phyloP scores from a whole-genome alignment of 768 basidiomycete species.

The Dictyophora rubrovolvata region DNA sequence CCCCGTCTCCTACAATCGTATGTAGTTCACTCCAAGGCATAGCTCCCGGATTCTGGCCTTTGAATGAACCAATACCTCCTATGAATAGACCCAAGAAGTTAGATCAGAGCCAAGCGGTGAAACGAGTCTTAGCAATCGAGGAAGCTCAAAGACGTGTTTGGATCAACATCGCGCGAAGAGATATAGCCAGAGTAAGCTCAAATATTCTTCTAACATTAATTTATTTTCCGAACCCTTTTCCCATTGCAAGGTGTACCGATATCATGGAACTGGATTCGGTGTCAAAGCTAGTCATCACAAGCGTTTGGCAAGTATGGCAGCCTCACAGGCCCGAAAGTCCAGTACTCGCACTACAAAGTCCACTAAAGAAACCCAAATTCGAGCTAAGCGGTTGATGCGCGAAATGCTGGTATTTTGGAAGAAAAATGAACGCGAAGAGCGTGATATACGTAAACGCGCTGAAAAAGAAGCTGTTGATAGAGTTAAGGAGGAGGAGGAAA shows the following conservation, averaged over 20 bases:
- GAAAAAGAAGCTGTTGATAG: constrained; percentile 90
- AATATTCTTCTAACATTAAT: not conserved
- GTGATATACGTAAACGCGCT: constrained; percentile 84
- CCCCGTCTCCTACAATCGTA: constrained; percentile 51
- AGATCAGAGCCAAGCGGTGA: constrained; percentile 60
- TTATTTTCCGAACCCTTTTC: not conserved
- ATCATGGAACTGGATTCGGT: constrained; percentile 55
- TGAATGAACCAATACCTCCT: constrained; percentile 60
- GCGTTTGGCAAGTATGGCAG: constrained; percentile 64
- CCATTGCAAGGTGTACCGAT: constrained; percentile 62
- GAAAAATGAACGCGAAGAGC: constrained; percentile 94
- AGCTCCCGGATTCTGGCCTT: constrained; percentile 57
- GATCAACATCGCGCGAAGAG: constrained; percentile 77
- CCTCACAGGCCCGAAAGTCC: constrained; percentile 69
- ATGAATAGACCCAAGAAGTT: constrained; percentile 69
- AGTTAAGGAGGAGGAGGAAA: constrained; percentile 83
- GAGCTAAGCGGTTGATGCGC: constrained; percentile 81
- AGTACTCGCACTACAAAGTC: constrained; percentile 66
- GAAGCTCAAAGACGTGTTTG: constrained; percentile 84
- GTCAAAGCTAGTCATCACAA: constrained; percentile 61
- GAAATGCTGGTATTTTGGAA: constrained; percentile 98
- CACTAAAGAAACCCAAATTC: constrained; percentile 73
- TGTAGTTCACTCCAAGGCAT: constrained; percentile 18
- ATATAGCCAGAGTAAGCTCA: constrained; percentile 62
- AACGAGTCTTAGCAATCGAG: constrained; percentile 67